Evolutionary conservation across 2,329 filamentous ascomycete species (phyloP).

Genomic region (Bipolaris oryzae): DNA sequence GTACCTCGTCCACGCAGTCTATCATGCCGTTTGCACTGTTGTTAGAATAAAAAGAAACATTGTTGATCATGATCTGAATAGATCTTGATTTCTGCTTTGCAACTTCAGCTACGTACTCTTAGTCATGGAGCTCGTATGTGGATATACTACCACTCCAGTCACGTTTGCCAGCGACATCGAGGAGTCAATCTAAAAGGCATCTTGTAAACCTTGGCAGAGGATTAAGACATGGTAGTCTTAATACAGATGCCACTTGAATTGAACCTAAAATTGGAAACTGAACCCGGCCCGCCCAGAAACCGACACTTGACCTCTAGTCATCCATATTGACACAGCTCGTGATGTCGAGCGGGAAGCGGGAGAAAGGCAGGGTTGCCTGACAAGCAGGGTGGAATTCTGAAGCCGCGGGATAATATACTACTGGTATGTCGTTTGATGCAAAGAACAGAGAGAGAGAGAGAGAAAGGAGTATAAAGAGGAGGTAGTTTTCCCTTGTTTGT

Average conservation of each 20-base stretch:
- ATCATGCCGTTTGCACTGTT: too few relatives aligned
- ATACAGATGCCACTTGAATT: constrained; percentile 23
- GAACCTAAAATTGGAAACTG: constrained; percentile 32
- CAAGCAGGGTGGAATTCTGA: not conserved
- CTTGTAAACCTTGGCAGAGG: constrained; percentile 21
- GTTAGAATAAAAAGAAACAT: not conserved
- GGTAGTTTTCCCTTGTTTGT: constrained; percentile 14
- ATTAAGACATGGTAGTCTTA: constrained; percentile 27
- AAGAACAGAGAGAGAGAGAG: not conserved
- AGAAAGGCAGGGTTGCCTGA: constrained; percentile 24
- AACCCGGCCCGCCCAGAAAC: constrained; percentile 25
- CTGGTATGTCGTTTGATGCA: not conserved
- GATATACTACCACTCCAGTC: constrained; percentile 10
- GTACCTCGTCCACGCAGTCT: too few relatives aligned
- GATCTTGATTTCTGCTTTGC: not conserved
- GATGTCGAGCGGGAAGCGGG: constrained; percentile 1
- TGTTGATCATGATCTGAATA: not conserved
- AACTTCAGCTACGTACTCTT: not conserved
- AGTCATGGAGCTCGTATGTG: not conserved
- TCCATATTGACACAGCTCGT: not conserved
- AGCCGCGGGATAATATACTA: constrained; percentile 3
- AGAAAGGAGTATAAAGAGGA: constrained; percentile 33
- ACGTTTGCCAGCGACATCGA: constrained; percentile 15
- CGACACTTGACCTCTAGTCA: constrained; percentile 19
- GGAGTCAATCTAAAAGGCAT: constrained; percentile 32